phyloP scores from a whole-genome alignment of 2,329 filamentous ascomycete species.

The Aspergillus cejpii region DNA sequence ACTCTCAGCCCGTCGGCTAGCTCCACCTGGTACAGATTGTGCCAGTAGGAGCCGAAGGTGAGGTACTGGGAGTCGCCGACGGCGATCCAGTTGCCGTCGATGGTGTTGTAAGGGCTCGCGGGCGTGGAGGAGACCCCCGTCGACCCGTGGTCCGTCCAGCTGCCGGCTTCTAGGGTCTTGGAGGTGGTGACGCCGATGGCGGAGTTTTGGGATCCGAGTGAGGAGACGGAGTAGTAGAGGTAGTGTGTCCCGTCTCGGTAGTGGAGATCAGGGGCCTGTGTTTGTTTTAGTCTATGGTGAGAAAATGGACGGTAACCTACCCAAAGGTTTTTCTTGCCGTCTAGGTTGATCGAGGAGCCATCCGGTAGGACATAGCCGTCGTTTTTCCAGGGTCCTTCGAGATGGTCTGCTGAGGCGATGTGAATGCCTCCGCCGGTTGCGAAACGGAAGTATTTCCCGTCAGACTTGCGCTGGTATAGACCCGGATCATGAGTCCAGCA shows the following conservation, averaged over 20 bases:
- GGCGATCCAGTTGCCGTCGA: constrained; percentile 53
- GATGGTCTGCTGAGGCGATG: constrained; percentile 41
- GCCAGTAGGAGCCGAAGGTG: constrained; percentile 66
- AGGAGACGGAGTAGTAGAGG: constrained; percentile 58
- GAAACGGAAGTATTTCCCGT: constrained; percentile 51
- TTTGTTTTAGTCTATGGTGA: neutral
- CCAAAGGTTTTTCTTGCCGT: constrained; percentile 47
- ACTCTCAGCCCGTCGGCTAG: constrained; percentile 35
- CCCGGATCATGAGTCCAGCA: constrained; percentile 45
- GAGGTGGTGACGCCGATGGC: constrained; percentile 56
- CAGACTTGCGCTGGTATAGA: constrained; percentile 43
- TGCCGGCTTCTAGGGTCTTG: constrained; percentile 34
- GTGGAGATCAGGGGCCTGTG: constrained; percentile 58
- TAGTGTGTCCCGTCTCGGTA: constrained; percentile 55
- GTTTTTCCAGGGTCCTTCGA: constrained; percentile 48
- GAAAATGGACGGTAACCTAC: constrained; percentile 22
- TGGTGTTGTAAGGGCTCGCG: constrained; percentile 50
- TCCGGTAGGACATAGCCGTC: constrained; percentile 42
- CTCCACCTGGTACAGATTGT: constrained; percentile 54
- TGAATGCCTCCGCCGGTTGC: constrained; percentile 47
- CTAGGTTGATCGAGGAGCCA: constrained; percentile 41
- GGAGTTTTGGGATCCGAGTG: constrained; percentile 55
- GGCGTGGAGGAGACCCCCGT: constrained; percentile 33
- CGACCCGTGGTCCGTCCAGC: constrained; percentile 34
- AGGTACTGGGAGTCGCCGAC: constrained; percentile 42